Percentiles rank a stretch among this genome's conserved stretches.
Evolutionary conservation across 2,329 filamentous ascomycete species (phyloP).

Genomic region (Microcyclosporella mali): DNA sequence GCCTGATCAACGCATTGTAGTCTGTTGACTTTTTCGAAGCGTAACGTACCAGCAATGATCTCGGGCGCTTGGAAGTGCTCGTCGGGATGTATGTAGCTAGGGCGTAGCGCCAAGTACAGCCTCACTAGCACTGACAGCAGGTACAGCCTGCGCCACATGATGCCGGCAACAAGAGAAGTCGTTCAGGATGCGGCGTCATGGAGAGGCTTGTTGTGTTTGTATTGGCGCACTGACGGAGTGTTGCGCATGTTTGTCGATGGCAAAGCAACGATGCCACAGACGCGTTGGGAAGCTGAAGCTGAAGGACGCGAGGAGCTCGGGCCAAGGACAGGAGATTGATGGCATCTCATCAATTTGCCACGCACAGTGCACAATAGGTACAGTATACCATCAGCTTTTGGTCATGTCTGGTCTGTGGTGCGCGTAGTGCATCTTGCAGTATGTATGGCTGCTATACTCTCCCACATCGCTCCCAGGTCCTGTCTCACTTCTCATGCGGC

Average conservation of each 20-base stretch:
- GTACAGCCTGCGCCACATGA: slow-evolving; percentile 89
- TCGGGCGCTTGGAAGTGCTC: slow-evolving; percentile 99
- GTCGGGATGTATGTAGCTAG: slow-evolving; percentile 96
- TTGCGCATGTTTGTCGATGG: neutral
- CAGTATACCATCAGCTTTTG: too few species aligned
- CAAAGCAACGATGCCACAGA: neutral
- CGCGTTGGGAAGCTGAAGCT: neutral
- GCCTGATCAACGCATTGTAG: neutral
- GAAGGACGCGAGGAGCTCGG: neutral
- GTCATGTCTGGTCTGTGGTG: too few species aligned
- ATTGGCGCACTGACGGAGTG: neutral
- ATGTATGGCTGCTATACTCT: too few species aligned
- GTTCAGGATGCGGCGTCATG: slow-evolving; percentile 1
- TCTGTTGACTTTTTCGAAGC: too few species aligned
- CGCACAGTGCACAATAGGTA: too few species aligned
- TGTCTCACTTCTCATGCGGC: too few species aligned
- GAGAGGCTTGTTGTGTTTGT: neutral
- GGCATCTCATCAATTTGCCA: too few species aligned
- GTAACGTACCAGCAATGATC: slow-evolving; percentile 80
- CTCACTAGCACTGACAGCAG: slow-evolving; percentile 67
- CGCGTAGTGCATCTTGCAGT: too few species aligned
- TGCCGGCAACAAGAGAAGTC: slow-evolving; percentile 2
- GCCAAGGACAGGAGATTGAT: neutral
- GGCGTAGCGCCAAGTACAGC: slow-evolving; percentile 87
- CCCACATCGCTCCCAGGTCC: too few species aligned